Percentiles rank a stretch among this genome's conserved stretches.
phyloP scores from a whole-genome alignment of 768 basidiomycete species.

The Crepidotus variabilis region DNA sequence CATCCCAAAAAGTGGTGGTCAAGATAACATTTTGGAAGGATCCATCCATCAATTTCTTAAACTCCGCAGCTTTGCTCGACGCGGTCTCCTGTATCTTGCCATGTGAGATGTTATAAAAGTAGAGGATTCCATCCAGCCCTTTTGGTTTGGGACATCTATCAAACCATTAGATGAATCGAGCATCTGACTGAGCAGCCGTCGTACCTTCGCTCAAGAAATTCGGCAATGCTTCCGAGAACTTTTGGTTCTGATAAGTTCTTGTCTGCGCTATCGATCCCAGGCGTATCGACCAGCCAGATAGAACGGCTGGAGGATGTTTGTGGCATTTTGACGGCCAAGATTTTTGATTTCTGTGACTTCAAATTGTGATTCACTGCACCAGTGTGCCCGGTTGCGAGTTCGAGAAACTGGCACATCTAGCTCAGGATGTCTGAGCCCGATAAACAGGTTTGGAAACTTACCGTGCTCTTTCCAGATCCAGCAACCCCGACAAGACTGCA shows the following conservation, averaged over 20 bases:
- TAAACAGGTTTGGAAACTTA: not conserved
- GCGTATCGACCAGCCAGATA: not conserved
- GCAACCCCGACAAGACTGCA: not conserved
- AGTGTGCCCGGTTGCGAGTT: not conserved
- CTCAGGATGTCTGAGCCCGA: not conserved
- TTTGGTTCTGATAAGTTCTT: not conserved
- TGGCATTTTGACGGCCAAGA: not conserved
- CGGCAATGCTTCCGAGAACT: not conserved
- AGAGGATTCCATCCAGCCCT: not conserved
- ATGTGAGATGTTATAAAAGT: not conserved
- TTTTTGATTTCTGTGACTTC: not conserved
- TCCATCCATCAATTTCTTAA: no score
- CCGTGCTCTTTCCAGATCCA: not conserved
- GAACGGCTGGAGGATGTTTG: not conserved
- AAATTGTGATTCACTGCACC: not conserved
- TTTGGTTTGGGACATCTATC: not conserved
- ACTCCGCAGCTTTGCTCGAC: no score
- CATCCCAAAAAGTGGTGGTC: no score
- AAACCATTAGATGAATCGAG: not conserved
- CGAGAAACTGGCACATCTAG: not conserved
- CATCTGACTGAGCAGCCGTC: not conserved
- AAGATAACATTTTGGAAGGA: no score
- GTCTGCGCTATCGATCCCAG: not conserved
- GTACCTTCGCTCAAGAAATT: not conserved
- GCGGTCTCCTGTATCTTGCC: no score